Evolutionary conservation across 352 stramenopile species (phyloP).

Genomic region (Phytopythium kandeliae): DNA sequence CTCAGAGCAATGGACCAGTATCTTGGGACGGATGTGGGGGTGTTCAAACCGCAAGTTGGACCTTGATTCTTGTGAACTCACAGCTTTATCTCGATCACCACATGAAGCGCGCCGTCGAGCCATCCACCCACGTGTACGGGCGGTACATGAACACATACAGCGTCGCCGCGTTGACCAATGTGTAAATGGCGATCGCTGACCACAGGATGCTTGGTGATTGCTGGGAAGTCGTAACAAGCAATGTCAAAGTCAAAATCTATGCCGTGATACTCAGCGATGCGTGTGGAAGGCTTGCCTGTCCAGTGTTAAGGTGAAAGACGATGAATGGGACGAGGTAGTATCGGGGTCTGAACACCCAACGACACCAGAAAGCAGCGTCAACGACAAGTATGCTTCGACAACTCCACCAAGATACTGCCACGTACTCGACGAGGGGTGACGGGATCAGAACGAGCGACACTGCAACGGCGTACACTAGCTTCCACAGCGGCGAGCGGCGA

Average conservation of each 20-base stretch:
- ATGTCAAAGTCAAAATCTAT: background rate
- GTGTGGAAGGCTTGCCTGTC: conserved; percentile 36
- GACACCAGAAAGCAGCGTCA: background rate
- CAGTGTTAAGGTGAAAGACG: conserved; percentile 71
- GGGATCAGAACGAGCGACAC: conserved; percentile 80
- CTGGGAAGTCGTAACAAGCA: conserved; percentile 25
- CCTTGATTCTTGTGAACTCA: no score
- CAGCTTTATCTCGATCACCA: no score
- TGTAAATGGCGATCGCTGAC: conserved; percentile 36
- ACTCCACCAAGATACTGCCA: conserved; percentile 8
- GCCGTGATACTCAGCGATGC: no score
- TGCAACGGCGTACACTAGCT: conserved; percentile 64
- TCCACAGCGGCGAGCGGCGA: conserved; percentile 64
- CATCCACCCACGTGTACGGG: conserved; percentile 77
- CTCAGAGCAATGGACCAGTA: no score
- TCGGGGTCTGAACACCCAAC: conserved; percentile 37
- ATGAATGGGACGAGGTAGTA: conserved; percentile 83
- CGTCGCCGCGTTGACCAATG: conserved; percentile 55
- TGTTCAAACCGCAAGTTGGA: no score
- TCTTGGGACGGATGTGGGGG: no score
- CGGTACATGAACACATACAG: conserved; percentile 69
- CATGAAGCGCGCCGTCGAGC: conserved; percentile 79
- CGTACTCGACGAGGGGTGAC: conserved; percentile 85
- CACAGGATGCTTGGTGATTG: conserved; percentile 42
- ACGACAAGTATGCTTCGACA: no score